phyloP scores from a whole-genome alignment of 2,329 filamentous ascomycete genomes.

The Ophidiomyces ophidiicola region DNA sequence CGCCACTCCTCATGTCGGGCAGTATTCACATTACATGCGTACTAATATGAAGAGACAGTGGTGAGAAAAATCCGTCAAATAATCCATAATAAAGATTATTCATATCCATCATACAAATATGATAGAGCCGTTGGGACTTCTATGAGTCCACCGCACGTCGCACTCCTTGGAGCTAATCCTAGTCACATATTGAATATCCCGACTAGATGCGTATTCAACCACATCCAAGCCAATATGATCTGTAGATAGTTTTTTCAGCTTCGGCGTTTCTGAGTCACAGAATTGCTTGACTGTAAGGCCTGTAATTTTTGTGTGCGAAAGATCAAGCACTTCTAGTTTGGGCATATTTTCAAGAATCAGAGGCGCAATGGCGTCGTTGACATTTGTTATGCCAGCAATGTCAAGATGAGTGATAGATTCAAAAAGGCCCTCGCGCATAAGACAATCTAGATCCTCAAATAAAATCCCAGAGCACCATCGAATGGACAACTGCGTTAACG shows the following conservation, averaged over 20 bases:
- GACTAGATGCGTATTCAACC: constrained; percentile 13
- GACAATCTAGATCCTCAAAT: constrained; percentile 10
- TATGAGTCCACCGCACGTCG: too few species aligned
- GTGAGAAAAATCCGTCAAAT: too few species aligned
- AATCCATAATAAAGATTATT: too few species aligned
- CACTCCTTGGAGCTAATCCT: too few species aligned
- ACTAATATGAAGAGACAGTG: too few species aligned
- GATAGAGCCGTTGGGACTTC: too few species aligned
- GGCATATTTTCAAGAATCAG: constrained; percentile 19
- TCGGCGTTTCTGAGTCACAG: constrained; percentile 15
- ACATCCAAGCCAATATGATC: constrained; percentile 12
- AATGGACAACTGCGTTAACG: constrained; percentile 1
- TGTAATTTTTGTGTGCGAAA: constrained; percentile 27
- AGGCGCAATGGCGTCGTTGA: constrained; percentile 21
- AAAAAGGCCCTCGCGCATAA: constrained; percentile 15
- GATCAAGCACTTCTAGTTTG: constrained; percentile 24
- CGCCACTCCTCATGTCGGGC: too few species aligned
- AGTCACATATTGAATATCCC: constrained; percentile 10
- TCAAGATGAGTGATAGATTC: constrained; percentile 22
- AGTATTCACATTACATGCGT: too few species aligned
- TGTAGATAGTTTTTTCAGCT: constrained; percentile 13
- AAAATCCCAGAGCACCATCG: constrained; percentile 1
- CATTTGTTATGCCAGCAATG: constrained; percentile 18
- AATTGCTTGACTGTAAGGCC: constrained; percentile 26
- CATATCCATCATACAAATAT: neutral